Evolutionary conservation across 192 early-diverging fungal species (phyloP), one percentile per base, ranked within the genome.

Genomic region (Geranomyces variabilis): DNA sequence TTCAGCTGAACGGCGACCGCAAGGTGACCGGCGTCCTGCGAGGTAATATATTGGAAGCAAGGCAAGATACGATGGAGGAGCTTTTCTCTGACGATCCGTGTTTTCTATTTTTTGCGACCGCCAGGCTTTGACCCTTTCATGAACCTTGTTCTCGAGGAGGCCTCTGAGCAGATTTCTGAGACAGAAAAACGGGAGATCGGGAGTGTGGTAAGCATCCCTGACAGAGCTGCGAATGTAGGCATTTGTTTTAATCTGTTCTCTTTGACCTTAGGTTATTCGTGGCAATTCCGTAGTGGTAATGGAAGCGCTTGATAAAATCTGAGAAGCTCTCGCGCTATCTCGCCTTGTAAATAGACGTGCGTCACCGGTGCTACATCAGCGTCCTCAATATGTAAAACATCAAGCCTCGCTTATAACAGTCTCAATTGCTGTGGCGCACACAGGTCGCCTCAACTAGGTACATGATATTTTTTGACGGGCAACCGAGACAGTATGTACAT

Each of bases 101-200:
- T n/a, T n/a, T n/a, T n/a, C n/a, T n/a, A n/a, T n/a, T n/a, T 41
- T 41, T 41, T 41, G 36, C 36, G 10, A 3, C 34, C 36, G 45
- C 29, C 62, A 86, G 87, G 97, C n/a, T 99, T 89, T 75, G 97
- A 99, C 75, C 90, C 97, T 21, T 99, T 98, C 83, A 96, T 99
- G 97, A 99, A 99, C 84, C 75, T 99, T 70, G 95, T 98, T 36
- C 78, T 99, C 70, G 96, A 94, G 66, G 93, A 98, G 46, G 88
- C 95, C 28, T 82, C 90, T 31, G 96, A 99, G 77, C 89, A 92
- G 64, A 79, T 91, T 19, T 82, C 81, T 8, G 86, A 85, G 1
- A 84, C 83, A 26, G 88, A 93, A 66, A 87, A 84, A 49, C 68
- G 83, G n/a, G 69, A 85, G 0, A 91, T 99, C 53, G 96, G 96